phyloP scores from a whole-genome alignment of 345 rosid genomes.

The Citrus medica region DNA sequence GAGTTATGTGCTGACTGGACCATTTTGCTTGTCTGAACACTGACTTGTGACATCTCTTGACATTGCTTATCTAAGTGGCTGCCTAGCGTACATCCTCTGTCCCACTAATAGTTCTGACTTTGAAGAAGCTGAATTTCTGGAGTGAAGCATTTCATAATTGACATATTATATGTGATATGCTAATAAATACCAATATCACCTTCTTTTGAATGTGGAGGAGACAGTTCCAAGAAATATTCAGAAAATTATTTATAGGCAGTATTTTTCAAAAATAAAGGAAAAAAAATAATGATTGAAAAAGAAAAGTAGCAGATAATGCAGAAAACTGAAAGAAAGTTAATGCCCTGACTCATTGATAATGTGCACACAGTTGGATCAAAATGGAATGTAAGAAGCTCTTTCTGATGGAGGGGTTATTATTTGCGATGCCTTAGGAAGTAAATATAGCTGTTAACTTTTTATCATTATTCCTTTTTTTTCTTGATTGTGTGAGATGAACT shows the following conservation, averaged over 20 bases:
- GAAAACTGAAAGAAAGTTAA: background rate
- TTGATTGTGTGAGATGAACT: constrained; percentile 13
- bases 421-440: background rate
- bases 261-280: background rate
- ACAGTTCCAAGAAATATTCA: background rate
- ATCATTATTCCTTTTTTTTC: background rate
- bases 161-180: background rate
- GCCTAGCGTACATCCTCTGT: background rate
- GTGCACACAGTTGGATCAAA: background rate
- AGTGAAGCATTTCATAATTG: background rate
- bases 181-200: background rate
- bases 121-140: background rate
- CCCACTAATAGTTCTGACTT: background rate
- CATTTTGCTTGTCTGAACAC: background rate
- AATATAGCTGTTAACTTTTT: background rate
- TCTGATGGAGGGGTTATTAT: background rate
- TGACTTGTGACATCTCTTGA: background rate
- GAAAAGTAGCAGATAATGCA: background rate
- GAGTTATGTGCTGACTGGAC: background rate
- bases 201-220: background rate
- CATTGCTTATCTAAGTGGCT: background rate
- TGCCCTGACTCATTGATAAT: background rate
- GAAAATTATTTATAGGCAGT: background rate
- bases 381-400: background rate
- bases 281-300: background rate